A percentile compares a stretch with the other conserved stretches of the same genome.
These are phyloP conservation scores for Aspergillus viridinutans DNA, from an alignment of 2,329 filamentous ascomycete genomes.

Conservation along the genomic window DNA sequence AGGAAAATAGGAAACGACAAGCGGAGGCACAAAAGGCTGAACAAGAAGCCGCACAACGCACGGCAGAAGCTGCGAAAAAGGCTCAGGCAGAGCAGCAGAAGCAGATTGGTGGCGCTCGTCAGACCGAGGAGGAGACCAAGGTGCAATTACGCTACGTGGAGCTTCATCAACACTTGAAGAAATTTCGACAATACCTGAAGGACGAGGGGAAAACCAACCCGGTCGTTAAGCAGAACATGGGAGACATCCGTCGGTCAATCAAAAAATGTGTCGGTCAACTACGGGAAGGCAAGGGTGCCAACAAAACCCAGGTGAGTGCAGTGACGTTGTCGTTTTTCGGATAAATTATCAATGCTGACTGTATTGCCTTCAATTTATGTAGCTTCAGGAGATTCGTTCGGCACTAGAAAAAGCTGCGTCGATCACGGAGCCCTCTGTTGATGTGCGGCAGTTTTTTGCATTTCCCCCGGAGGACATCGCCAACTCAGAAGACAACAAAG, in stretches of 20 bases:
- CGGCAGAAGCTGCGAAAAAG: conserved; percentile 23
- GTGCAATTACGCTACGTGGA: conserved; percentile 48
- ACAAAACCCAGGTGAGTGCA: conserved; percentile 52
- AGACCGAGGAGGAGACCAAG: conserved; percentile 36
- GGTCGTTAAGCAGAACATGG: conserved; percentile 61
- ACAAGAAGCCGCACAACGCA: conserved; percentile 24
- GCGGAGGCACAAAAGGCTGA: conserved; percentile 26
- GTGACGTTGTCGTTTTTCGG: neutral
- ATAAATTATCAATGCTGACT: conserved; percentile 8
- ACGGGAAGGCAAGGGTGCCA: conserved; percentile 60
- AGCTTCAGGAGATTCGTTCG: conserved; percentile 44
- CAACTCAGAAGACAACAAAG: conserved; percentile 42
- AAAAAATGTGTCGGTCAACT: conserved; percentile 67
- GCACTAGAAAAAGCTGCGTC: conserved; percentile 54
- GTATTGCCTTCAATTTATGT: neutral
- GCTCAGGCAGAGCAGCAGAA: conserved; percentile 26
- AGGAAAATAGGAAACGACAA: conserved; percentile 31
- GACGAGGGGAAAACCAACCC: conserved; percentile 54
- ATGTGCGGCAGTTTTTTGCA: conserved; percentile 53
- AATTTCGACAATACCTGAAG: conserved; percentile 51
- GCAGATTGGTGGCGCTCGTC: conserved; percentile 23
- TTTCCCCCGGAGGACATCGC: conserved; percentile 38
- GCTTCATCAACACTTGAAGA: conserved; percentile 66
- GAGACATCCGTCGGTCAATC: conserved; percentile 68
- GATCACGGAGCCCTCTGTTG: conserved; percentile 51